Conservation (phyloP, 1,284 basidiomycete species). For the Cryptococcus depauperatus region DNA sequence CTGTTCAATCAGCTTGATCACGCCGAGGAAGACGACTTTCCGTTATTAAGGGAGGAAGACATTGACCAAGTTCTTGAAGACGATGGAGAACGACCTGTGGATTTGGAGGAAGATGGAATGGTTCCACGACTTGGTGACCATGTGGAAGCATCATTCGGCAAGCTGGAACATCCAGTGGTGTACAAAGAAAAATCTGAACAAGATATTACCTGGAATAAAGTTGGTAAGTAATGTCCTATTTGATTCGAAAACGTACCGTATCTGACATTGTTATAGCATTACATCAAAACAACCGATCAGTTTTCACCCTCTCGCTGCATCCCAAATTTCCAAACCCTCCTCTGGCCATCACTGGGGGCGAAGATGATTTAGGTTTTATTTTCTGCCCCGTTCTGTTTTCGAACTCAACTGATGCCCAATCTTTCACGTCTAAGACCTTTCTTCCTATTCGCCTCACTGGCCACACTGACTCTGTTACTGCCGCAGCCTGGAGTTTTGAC, state of each 20-base stretch:
- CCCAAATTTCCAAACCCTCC: slow-evolving; percentile 60
- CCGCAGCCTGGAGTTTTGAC: slow-evolving; percentile 69
- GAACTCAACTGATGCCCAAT: neutral
- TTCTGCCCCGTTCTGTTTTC: slow-evolving; percentile 48
- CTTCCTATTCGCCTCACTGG: slow-evolving; percentile 75
- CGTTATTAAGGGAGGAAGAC: neutral
- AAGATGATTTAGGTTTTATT: slow-evolving; percentile 88
- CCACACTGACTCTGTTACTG: slow-evolving; percentile 83
- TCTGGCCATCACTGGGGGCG: slow-evolving; percentile 81
- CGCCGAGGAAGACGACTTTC: slow-evolving; percentile 1
- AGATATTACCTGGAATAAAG: slow-evolving; percentile 28
- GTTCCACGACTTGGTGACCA: neutral
- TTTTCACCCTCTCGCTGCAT: slow-evolving; percentile 77
- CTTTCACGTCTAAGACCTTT: slow-evolving; percentile 51
- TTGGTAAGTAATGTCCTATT: slow-evolving; percentile 8
- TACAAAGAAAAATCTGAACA: slow-evolving; percentile 9
- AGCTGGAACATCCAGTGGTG: slow-evolving; percentile 1
- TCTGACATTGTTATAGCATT: slow-evolving; percentile 19
- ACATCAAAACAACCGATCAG: slow-evolving; percentile 50
- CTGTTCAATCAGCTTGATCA: neutral
- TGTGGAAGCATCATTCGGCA: slow-evolving; percentile 17
- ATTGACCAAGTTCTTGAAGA: slow-evolving; percentile 1
- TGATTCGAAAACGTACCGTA: neutral
- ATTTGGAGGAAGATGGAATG: neutral
- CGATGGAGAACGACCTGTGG: slow-evolving; percentile 21